Conservation (phyloP, 1,139 yeast species). For the Yamadazyma epiphylla region DNA sequence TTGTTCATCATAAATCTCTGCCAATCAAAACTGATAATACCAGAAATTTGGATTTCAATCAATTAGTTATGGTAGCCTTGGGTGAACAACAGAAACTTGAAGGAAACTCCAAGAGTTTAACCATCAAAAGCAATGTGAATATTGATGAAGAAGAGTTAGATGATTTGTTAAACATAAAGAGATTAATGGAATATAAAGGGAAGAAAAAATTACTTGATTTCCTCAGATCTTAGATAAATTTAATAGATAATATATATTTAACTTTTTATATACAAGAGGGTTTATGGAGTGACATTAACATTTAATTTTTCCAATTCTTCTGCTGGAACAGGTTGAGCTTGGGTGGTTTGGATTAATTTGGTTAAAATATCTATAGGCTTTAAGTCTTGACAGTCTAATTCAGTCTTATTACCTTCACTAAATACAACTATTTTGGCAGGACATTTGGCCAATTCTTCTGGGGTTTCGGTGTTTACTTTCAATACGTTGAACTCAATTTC, state of each 20-base stretch:
- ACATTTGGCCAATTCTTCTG: conserved; percentile 37
- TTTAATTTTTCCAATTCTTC: conserved; percentile 15
- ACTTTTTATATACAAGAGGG: too few species aligned
- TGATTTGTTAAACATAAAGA: conserved; percentile 54
- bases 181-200: conserved; percentile 66
- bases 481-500: conserved; percentile 57
- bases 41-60: too few species aligned
- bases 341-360: conserved; percentile 28
- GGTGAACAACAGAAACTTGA: too few species aligned
- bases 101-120: too few species aligned
- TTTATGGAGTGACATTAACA: too few species aligned
- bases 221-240: conserved; percentile 25
- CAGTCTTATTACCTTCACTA: conserved; percentile 17
- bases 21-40: too few species aligned
- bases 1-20: too few species aligned
- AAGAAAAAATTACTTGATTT: conserved; percentile 61
- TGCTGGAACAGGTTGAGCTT: conserved; percentile 25
- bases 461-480: conserved; percentile 44
- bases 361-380: conserved; percentile 20
- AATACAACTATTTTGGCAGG: conserved; percentile 44
- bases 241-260: too few species aligned
- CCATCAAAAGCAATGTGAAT: too few species aligned
- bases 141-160: too few species aligned
- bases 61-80: too few species aligned
- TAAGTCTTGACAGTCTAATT: conserved; percentile 25